Base-by-base conservation (phyloP, 2,329 filamentous ascomycete genomes). In the Magnaporthiopsis poae region DNA sequence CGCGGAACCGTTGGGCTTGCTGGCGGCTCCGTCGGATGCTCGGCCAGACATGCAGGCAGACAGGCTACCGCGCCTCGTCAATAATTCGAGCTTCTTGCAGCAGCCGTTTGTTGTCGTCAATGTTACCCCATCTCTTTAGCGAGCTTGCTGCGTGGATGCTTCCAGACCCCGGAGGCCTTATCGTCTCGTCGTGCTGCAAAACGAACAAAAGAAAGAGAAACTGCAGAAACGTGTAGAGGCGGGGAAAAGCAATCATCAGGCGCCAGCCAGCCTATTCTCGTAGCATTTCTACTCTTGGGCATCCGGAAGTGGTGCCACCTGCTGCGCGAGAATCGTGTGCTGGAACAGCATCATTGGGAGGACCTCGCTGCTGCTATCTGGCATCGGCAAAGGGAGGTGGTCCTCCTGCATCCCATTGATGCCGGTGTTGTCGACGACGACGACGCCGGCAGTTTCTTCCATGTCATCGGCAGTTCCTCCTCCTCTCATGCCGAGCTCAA, bases 311-410 rank as follows among this genome's bases (percentile, higher is more conserved):
- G 60, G 60, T 18, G 4, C 25, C 12, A 61, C 60, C 8, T 61
- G 12, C 8, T 5, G 31, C 31, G 31, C 8, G 27, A 15, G 12
- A 11, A 61, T 31, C 60, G 31, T 21, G 25, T 33, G 60, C 27
- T 61, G 60, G 60, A 61, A 31, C 60, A 61, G 60, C 31, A 25
- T 61, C 60, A 61, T 29, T 33, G 25, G 60, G 60, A 61, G 27
- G 27, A 4, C 27, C 27, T 25, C 60, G 31, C 31, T 31, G 31
- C 31, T 31, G 31, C 31, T 7, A 5, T 31, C 12, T 61, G 60
- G 27, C 27, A 60, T 60, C 59, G 59, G 59, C 59, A 60, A n/a
- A 29, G n/a, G n/a, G 8, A 3, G 8, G 59, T 4, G 31, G 31
- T 31, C 31, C 31, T 31, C 31, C 31, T 31, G 59, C 59, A 60